Base-by-base conservation (phyloP, 2,329 filamentous ascomycete genomes). In the Pseudogymnoascus sp. region DNA sequence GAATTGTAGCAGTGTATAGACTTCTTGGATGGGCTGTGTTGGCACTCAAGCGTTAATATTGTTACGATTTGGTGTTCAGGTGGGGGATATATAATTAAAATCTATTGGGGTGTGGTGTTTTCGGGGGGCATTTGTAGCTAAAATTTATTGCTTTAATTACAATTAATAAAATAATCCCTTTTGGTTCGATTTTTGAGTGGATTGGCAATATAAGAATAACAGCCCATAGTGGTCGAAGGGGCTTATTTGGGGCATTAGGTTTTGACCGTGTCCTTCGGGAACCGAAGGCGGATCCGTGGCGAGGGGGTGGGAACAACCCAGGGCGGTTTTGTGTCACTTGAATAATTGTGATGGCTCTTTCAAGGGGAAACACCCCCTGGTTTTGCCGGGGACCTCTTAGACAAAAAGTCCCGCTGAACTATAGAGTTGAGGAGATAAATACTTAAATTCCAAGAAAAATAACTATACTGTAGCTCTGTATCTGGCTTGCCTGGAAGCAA, bases 1-100 rank as follows among this genome's bases (percentile, higher is more conserved):
- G 79, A 2, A 95, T 96, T 66, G 87, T 91, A 67, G 76, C 83
- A 13, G 91, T 84, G 0, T 92, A 92, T 76, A 77, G 90, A 59
- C 51, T 91, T 5, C 78, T 91, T 5, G 86, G 85, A 1, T 90
- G 85, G 84, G 67, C 83, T 61, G 85, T 84, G 25, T 73, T 91
- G 68, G 66, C 66, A 39, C 63, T 72, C 39, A 70, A 71, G 64
- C 74, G 73, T 63, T 67, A 67, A 55, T 33, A 31, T 51, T 33
- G 44, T 9, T 51, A 31, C 5, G 5, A 51, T 33, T 55, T 55
- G 48, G 27, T 51, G 48, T 33, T 55, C 21, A 17, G 48, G 48
- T 8, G n/a, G 12, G 12, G 9, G 17, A 55, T 55, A 55, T 55
- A 17, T 35, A 55, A n/a, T 10, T 51, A 51, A 51, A 33, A 17